phyloP scores from a whole-genome alignment of 2,329 filamentous ascomycete genomes.

The Calonectria pteridis region DNA sequence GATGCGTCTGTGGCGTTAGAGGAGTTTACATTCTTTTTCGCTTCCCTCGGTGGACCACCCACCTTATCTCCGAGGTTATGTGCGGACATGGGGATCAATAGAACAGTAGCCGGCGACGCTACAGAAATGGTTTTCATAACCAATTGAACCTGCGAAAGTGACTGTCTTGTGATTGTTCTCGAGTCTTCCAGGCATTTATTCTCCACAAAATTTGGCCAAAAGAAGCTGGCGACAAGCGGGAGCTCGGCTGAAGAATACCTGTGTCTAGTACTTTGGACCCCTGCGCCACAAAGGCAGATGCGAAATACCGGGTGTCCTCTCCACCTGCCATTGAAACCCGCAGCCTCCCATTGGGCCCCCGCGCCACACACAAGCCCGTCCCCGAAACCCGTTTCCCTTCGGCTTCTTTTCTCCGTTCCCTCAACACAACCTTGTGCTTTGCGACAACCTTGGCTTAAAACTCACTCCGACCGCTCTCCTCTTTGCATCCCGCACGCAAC shows the following conservation, averaged over 20 bases:
- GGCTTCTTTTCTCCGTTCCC: constrained; percentile 32
- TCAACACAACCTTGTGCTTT: constrained; percentile 17
- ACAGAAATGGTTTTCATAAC: background rate
- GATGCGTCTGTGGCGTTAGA: constrained; percentile 5
- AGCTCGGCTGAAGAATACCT: background rate
- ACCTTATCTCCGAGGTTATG: constrained; percentile 4
- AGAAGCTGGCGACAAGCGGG: constrained; percentile 9
- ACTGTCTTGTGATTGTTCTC: background rate
- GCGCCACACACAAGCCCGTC: constrained; percentile 3
- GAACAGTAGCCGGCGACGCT: background rate
- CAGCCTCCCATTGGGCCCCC: constrained; percentile 46
- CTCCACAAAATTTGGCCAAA: background rate
- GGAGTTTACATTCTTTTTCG: constrained; percentile 3
- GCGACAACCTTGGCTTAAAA: background rate
- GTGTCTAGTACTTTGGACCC: background rate
- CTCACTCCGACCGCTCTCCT: constrained; percentile 32
- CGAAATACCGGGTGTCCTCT: constrained; percentile 30
- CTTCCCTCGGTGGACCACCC: background rate
- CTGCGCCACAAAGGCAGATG: constrained; percentile 10
- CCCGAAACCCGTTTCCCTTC: constrained; percentile 38
- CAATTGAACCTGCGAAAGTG: background rate
- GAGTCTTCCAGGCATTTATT: constrained; percentile 1
- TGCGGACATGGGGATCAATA: background rate
- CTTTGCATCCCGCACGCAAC: constrained; percentile 20
- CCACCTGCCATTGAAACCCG: constrained; percentile 39